Evolutionary conservation across 768 basidiomycete species (phyloP), one percentile per base, ranked within the genome.

Genomic region (Tulasnella sp.): DNA sequence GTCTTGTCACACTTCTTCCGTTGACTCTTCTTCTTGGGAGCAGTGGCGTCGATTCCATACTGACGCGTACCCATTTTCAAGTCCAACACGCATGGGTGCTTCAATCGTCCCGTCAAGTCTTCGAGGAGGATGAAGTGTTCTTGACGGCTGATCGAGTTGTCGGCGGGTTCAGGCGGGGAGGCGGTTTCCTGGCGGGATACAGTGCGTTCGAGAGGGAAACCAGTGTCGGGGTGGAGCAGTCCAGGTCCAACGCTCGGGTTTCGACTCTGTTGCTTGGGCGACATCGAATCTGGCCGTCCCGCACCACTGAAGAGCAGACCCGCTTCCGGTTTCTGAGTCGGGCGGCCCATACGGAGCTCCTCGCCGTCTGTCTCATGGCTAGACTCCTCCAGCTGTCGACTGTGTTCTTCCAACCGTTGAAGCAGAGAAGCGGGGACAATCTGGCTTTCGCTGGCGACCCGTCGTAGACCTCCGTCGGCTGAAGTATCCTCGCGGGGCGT

Each of bases 61-160:
- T 99, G 98, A 44, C 98, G 88, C 40, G 96, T 98, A n/a, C 98
- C 98, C 98, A 99, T 99, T 87, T 99, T 99, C 81, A 99, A 86
- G 84, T 99, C 98, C 82, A 99, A 89, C 57, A 99, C 97, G 82
- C 98, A 99, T 11, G 98, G 94, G 73, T 89, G 89, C 84, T 93
- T 96, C 82, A 98, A 84, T 44, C 93, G 87, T 35, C 98, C 98
- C 2, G 98, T 99, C 71, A 99, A 86, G 82, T 99, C 98, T 84
- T 99, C 98, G 96, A 99, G 98, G 81, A 99, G 88, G 81, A 99
- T 98, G 83, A 99, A 99, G 83, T 98, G 93, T 82, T 98, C 96
- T 84, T 98, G 96, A 16, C 97, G 90, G 9, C 95, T 91, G 70
- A 92, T 86, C 70, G 87, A 83, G 44, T 86, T 84, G 74, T 88